Evolutionary conservation across 2,329 filamentous ascomycete genomes (phyloP), one percentile per base, ranked within the genome.

Genomic region (Nothophaeocryptopus gaeumannii): DNA sequence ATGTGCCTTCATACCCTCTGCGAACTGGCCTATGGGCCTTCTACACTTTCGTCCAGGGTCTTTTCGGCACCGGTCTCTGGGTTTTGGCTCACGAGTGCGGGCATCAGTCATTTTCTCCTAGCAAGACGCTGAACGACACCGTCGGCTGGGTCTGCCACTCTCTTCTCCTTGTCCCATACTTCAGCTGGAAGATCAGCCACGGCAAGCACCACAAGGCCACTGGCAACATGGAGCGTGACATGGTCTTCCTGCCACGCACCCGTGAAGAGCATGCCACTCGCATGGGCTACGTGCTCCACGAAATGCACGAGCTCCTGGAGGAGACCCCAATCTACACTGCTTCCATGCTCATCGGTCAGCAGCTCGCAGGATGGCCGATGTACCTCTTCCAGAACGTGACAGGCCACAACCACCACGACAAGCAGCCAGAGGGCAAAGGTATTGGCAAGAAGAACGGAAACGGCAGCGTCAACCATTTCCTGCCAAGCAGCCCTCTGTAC

Each of bases 131-230:
- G 69, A 97, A 97, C 77, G 90, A 97, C 73, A 82, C 88, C 20
- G 89, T 93, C 51, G 92, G 92, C 65, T 96, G 89, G 88, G 72
- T 96, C 69, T 82, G 89, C 63, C 92, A 97, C 77, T 96, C 91
- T 33, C 72, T 83, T 38, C 83, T 96, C 34, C 79, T 96, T 49
- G 92, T 99, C 41, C 93, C 93, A 15, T 99, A 97, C 78, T 99
- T 96, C 78, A 95, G 89, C 69, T 99, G 93, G 93, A 95, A 99
- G 78, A 91, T 97, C 74, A 96, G 90, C 60, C 93, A 99, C 77
- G 88, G 89, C 78, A 96, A 96, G 83, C 93, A 99, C 79, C 93
- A 99, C 87, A 97, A 97, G 82, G 90, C 91, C 58, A 99, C 93
- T 34, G 93, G 91, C 64, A 83, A 99, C 79, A 85, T 99, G 75